A percentile compares a stretch with the other conserved stretches of the same genome.
These are phyloP conservation scores for Quercus aquifolioides DNA, from an alignment of 306 rosid genomes.

Conservation along the genomic window DNA sequence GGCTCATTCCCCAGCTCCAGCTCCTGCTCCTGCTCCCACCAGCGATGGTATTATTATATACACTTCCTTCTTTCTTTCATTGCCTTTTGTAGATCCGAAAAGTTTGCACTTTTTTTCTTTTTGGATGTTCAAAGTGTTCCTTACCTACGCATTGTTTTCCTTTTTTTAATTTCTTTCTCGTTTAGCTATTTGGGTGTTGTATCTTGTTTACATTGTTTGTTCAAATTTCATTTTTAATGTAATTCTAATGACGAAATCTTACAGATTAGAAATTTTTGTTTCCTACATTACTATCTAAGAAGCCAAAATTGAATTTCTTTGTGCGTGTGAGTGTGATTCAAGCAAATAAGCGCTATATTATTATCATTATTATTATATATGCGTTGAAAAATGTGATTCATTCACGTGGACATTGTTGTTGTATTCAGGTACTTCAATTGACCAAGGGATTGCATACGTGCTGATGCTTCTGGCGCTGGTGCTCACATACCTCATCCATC, in stretches of 20 bases:
- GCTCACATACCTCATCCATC: conserved; percentile 82
- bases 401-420: neutral
- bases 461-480: conserved; percentile 77
- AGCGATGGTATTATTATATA: conserved; percentile 55
- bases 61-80: neutral
- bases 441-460: conserved; percentile 82
- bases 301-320: too few species aligned
- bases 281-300: too few species aligned
- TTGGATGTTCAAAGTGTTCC: too few species aligned
- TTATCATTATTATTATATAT: too few species aligned
- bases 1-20: conserved; percentile 44
- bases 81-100: neutral
- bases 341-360: too few species aligned
- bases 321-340: too few species aligned
- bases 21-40: conserved; percentile 56
- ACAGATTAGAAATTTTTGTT: too few species aligned
- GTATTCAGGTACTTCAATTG: conserved; percentile 62
- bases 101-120: too few species aligned
- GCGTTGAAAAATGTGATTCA: too few species aligned
- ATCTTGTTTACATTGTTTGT: neutral
- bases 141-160: neutral
- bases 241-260: too few species aligned
- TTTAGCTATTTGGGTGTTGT: neutral
- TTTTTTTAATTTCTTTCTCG: neutral
- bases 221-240: too few species aligned